Percentiles rank a stretch among this genome's conserved stretches.
Evolutionary conservation across 176 grass and related monocot species (phyloP).

Genomic region (Musa itinerans): DNA sequence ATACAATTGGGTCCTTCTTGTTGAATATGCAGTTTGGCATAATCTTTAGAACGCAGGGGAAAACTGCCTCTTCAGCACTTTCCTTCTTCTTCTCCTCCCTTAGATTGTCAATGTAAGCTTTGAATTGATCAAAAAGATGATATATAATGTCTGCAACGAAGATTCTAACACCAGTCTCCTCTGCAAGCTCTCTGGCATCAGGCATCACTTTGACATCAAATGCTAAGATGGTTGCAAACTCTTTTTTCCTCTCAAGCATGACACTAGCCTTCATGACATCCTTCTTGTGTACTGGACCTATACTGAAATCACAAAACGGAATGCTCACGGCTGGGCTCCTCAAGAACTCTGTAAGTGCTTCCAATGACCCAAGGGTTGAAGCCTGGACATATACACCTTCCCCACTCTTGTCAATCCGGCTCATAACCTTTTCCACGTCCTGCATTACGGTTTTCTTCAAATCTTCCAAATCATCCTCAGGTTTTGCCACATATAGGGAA

Average conservation of each 20-base stretch:
- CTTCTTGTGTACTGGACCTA: slow-evolving; percentile 95
- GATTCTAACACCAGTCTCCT: slow-evolving; percentile 71
- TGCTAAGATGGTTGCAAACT: slow-evolving; percentile 92
- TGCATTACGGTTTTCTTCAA: slow-evolving; percentile 69
- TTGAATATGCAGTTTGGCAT: slow-evolving; percentile 87
- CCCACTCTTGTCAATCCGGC: slow-evolving; percentile 66
- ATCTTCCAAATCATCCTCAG: slow-evolving; percentile 58
- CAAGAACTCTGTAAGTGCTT: slow-evolving; percentile 79
- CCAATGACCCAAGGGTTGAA: slow-evolving; percentile 83
- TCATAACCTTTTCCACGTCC: slow-evolving; percentile 73
- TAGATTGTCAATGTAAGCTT: slow-evolving; percentile 73
- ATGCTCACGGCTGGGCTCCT: slow-evolving; percentile 77
- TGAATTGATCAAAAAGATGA: slow-evolving; percentile 88
- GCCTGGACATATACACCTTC: slow-evolving; percentile 94
- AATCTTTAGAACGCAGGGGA: slow-evolving; percentile 82
- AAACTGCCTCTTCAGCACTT: slow-evolving; percentile 74
- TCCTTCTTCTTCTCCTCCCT: slow-evolving; percentile 87
- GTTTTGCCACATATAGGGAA: slow-evolving; percentile 58
- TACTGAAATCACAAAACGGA: slow-evolving; percentile 84
- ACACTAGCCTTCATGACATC: slow-evolving; percentile 95
- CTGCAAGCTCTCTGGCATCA: slow-evolving; percentile 75
- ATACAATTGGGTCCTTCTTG: slow-evolving; percentile 89
- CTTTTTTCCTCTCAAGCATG: slow-evolving; percentile 93
- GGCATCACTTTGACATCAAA: slow-evolving; percentile 99
- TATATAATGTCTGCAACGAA: slow-evolving; percentile 96